phyloP scores from a whole-genome alignment of 768 basidiomycete species.

The Multifurca ochricompacta region DNA sequence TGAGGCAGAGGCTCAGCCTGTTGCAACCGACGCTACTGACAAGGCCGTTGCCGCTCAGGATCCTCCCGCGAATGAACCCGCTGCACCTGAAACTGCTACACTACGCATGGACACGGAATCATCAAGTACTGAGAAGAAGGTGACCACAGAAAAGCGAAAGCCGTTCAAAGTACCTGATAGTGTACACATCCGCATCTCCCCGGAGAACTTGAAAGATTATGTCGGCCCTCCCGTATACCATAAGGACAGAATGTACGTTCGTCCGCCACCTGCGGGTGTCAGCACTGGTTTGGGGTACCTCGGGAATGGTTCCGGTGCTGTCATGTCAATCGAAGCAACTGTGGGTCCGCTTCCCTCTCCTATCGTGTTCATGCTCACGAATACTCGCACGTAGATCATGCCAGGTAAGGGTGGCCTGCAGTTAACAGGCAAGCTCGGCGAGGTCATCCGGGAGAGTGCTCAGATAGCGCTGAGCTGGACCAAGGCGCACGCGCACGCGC shows the following conservation, averaged over 20 bases:
- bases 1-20: constrained; percentile 41
- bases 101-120: constrained; percentile 19
- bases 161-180: constrained; percentile 74
- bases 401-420: constrained; percentile 91
- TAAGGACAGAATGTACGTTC: constrained; percentile 84
- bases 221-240: constrained; percentile 95
- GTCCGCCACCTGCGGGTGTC: constrained; percentile 81
- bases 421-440: constrained; percentile 94
- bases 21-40: constrained; percentile 16
- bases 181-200: constrained; percentile 74
- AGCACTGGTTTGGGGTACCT: constrained; percentile 93
- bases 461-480: constrained; percentile 94
- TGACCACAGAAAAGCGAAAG: constrained; percentile 73
- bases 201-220: constrained; percentile 90
- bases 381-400: constrained; percentile 57
- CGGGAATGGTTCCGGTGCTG: constrained; percentile 92
- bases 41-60: constrained; percentile 47
- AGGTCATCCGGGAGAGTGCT: constrained; percentile 94
- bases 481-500: constrained; percentile 79
- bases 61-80: constrained; percentile 35
- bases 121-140: constrained; percentile 30
- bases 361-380: background rate
- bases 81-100: constrained; percentile 24
- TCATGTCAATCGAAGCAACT: constrained; percentile 95
- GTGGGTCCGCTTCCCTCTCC: constrained; percentile 38